Percentiles rank a stretch among this genome's conserved stretches.
Conservation (phyloP, 805 yeast species). For the Cyberlindnera euphorbiiphila region DNA sequence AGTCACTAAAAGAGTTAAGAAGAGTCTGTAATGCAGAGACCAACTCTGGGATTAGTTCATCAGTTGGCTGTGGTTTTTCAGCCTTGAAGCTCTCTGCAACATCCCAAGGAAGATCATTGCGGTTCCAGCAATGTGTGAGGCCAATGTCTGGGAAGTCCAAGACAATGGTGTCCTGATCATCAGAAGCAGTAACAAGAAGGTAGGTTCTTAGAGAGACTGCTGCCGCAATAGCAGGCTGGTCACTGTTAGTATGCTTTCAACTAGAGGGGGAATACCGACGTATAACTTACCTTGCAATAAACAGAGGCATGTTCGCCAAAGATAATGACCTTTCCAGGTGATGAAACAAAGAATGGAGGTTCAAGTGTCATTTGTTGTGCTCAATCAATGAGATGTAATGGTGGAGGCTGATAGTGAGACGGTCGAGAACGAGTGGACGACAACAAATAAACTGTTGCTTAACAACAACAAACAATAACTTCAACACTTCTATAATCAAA, state of each 20-base stretch:
- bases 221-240: constrained; percentile 90
- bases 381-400: no score
- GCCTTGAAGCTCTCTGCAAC: constrained; percentile 25
- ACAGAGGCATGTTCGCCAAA: constrained; percentile 98
- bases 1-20: constrained; percentile 43
- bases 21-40: constrained; percentile 44
- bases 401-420: no score
- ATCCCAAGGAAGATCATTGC: constrained; percentile 59
- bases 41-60: constrained; percentile 58
- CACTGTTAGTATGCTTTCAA: constrained; percentile 1
- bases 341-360: constrained; percentile 70
- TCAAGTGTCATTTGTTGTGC: constrained; percentile 9
- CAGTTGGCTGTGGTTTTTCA: constrained; percentile 34
- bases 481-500: no score
- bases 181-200: constrained; percentile 53
- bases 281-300: constrained; percentile 53
- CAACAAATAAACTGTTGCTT: no score
- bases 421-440: no score
- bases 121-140: constrained; percentile 61
- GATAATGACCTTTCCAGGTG: constrained; percentile 94
- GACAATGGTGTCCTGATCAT: constrained; percentile 40
- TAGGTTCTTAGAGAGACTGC: constrained; percentile 85
- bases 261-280: background rate
- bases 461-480: no score
- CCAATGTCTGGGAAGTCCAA: constrained; percentile 84